Evolutionary conservation across 805 yeast species (phyloP), one percentile per base, ranked within the genome.

Genomic region (Sugiyamaella boreocaroliniensis): DNA sequence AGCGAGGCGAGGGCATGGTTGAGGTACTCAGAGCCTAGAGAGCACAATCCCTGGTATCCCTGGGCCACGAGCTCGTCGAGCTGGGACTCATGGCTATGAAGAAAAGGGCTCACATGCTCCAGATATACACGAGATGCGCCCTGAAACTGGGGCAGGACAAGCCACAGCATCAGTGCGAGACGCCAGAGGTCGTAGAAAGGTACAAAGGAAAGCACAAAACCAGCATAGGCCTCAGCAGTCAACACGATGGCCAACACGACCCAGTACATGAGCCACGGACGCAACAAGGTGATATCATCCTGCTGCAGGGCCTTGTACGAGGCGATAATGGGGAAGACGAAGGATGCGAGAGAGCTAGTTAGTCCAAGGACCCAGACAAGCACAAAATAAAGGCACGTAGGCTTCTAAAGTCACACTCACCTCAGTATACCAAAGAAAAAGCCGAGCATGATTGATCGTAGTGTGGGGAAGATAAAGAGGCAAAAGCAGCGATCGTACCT

Each of bases 261-360:
- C 95, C 96, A 88, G 67, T 85, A 82, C 53, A 74, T 69, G 37
- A 77, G 67, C 79, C 83, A 77, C 10, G 77, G 72, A 45, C 68
- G 67, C 7, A 72, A 57, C n/a, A 64, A 62, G 1, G 68, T 53
- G 41, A 61, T 52, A 53, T 73, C 74, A 58, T 74, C 71, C 46
- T 68, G 59, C 50, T 77, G 75, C 51, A 81, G 71, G 1, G 88
- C 81, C 56, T 72, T 76, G 67, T 73, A 82, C 2, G 88, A 79
- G 48, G 85, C 85, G 54, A 79, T 64, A 14, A 79, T 66, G 2
- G 89, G 89, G 65, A 81, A 79, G 10, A 74, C 71, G 37, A 80
- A 70, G 8, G 83, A 71, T 22, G 77, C 69, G 37, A 57, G 46
- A 14, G 64, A 57, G 53, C 69, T 65, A 12, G 43, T 42, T 16